Conservation (phyloP, 495 filamentous ascomycete genomes). For the Talaromyces adpressus region DNA sequence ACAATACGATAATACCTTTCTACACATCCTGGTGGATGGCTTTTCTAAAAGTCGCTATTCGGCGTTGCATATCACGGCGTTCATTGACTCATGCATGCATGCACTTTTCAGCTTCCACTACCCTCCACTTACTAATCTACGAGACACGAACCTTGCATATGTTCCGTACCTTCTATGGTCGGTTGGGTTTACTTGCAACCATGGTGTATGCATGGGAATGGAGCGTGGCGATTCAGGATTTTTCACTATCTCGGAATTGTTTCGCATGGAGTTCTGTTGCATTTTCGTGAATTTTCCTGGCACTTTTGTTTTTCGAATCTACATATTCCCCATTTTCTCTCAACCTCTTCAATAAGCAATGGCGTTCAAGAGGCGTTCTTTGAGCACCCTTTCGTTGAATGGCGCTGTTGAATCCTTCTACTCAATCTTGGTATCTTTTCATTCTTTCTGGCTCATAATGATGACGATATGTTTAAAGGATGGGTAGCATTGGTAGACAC, state of each 20-base stretch:
- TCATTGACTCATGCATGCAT: not conserved
- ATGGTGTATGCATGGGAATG: not conserved
- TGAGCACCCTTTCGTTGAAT: not conserved
- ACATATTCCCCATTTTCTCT: not conserved
- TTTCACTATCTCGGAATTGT: not conserved
- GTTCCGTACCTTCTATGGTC: not conserved
- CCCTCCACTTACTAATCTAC: not conserved
- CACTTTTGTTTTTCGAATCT: not conserved
- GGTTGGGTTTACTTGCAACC: not conserved
- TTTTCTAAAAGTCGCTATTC: not conserved
- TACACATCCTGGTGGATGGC: not conserved
- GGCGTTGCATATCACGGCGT: not conserved
- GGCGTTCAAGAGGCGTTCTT: not conserved
- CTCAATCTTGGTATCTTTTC: not conserved
- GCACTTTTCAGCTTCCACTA: not conserved
- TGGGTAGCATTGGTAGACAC: not conserved
- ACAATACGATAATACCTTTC: slow-evolving; percentile 53
- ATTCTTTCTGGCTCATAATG: not conserved
- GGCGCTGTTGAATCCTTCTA: not conserved
- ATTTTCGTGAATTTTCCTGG: not conserved
- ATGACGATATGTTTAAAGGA: not conserved
- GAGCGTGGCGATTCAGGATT: not conserved
- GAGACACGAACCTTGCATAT: not conserved
- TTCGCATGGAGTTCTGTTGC: slow-evolving; percentile 1
- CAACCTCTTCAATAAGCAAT: not conserved